Percentiles rank a stretch among this genome's conserved stretches.
phyloP scores from a whole-genome alignment of 495 filamentous ascomycete genomes.

The Glutinoglossum americanum region DNA sequence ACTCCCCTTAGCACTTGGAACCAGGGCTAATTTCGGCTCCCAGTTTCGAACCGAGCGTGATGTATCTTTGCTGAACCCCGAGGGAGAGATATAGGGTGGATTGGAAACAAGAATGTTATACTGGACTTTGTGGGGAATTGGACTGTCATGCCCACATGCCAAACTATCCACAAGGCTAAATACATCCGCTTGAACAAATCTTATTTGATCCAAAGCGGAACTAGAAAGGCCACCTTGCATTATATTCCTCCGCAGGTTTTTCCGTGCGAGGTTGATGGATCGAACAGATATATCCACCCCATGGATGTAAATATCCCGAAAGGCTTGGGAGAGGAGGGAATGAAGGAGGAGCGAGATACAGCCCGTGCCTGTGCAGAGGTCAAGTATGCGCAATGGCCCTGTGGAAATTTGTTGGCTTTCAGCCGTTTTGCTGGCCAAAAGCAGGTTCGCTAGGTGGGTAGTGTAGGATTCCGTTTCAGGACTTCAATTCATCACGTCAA shows the following conservation, averaged over 20 bases:
- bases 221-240: constrained; percentile 10
- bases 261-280: constrained; percentile 37
- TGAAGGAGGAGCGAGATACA: constrained; percentile 67
- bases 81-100: constrained; percentile 68
- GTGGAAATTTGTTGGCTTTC: neutral
- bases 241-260: constrained; percentile 37
- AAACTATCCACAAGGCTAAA: constrained; percentile 15
- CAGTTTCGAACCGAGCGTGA: constrained; percentile 51
- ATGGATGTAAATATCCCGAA: constrained; percentile 2
- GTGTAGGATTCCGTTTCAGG: constrained; percentile 55
- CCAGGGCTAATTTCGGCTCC: constrained; percentile 61
- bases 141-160: neutral
- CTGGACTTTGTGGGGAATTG: neutral
- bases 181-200: constrained; percentile 33
- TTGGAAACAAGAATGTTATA: constrained; percentile 70
- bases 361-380: constrained; percentile 78
- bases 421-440: constrained; percentile 12
- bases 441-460: constrained; percentile 27
- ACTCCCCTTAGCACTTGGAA: constrained; percentile 23
- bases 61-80: constrained; percentile 28
- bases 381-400: constrained; percentile 38
- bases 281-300: constrained; percentile 38
- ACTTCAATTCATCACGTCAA: constrained; percentile 14
- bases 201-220: constrained; percentile 19
- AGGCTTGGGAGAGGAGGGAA: constrained; percentile 22